Conservation (phyloP, 2,329 filamentous ascomycete species). For the Colletotrichum siamense region DNA sequence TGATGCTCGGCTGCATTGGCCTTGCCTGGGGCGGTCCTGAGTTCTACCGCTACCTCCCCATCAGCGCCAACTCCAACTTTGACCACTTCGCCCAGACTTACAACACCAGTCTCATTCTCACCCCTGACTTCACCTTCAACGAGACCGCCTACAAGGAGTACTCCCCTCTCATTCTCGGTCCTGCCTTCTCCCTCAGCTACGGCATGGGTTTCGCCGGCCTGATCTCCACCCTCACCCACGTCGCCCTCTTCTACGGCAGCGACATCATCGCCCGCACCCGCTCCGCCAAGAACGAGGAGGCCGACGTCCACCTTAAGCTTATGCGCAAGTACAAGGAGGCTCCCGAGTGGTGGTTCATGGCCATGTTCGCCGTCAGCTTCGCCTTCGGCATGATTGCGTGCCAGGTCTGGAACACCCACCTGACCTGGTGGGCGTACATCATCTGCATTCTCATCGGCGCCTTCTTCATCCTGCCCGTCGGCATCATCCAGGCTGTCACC, state of each 20-base stretch:
- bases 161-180: constrained; percentile 56
- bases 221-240: constrained; percentile 57
- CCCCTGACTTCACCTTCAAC: constrained; percentile 60
- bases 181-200: constrained; percentile 61
- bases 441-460: constrained; percentile 44
- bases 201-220: constrained; percentile 64
- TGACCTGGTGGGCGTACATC: constrained; percentile 50
- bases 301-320: constrained; percentile 57
- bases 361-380: constrained; percentile 53
- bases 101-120: constrained; percentile 64
- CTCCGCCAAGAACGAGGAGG: constrained; percentile 42
- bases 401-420: constrained; percentile 42
- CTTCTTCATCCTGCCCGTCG: constrained; percentile 47
- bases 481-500: constrained; percentile 53
- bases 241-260: constrained; percentile 55
- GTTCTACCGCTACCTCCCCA: constrained; percentile 50
- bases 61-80: constrained; percentile 58
- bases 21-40: constrained; percentile 54
- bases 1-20: constrained; percentile 55
- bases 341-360: constrained; percentile 63
- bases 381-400: constrained; percentile 47
- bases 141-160: constrained; percentile 66
- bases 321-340: constrained; percentile 62
- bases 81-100: constrained; percentile 68
- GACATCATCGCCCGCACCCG: constrained; percentile 45